phyloP scores from a whole-genome alignment of 768 basidiomycete species.

The Exsudoporus frostii region DNA sequence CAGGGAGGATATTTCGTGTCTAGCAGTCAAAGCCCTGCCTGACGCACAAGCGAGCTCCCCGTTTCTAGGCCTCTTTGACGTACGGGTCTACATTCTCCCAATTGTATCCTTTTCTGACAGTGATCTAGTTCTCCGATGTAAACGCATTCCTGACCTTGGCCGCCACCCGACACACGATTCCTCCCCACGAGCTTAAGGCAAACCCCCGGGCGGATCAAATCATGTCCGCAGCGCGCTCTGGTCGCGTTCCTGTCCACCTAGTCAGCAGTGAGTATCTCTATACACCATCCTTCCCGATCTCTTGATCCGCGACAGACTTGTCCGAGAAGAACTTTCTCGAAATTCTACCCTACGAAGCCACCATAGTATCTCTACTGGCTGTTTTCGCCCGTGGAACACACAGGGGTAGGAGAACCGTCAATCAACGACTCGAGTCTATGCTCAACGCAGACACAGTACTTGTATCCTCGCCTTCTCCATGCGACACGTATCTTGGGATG shows the following conservation, averaged over 20 bases:
- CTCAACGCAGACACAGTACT: conserved; percentile 41
- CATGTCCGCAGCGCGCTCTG: conserved; percentile 68
- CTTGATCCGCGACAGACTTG: conserved; percentile 48
- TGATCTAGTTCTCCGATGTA: conserved; percentile 69
- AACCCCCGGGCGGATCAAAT: conserved; percentile 65
- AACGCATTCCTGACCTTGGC: conserved; percentile 86
- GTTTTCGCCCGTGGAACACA: conserved; percentile 72
- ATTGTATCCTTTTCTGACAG: conserved; percentile 6
- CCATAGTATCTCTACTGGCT: conserved; percentile 56
- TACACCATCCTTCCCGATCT: not conserved
- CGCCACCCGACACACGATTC: conserved; percentile 70
- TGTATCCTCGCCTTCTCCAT: conserved; percentile 45
- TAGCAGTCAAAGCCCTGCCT: conserved; percentile 50
- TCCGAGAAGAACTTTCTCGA: conserved; percentile 84
- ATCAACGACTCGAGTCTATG: not conserved
- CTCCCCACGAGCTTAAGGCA: conserved; percentile 55
- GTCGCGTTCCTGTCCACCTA: conserved; percentile 68
- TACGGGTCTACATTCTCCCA: conserved; percentile 33
- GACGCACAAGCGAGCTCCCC: conserved; percentile 21
- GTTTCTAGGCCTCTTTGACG: conserved; percentile 71
- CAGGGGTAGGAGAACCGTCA: conserved; percentile 46
- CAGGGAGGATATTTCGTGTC: conserved; percentile 58
- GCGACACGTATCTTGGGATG: conserved; percentile 57
- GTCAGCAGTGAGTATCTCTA: conserved; percentile 63
- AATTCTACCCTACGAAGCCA: conserved; percentile 58